Evolutionary conservation across 768 basidiomycete genomes (phyloP), one percentile per base, ranked within the genome.

Genomic region (Boletus insuetus): DNA sequence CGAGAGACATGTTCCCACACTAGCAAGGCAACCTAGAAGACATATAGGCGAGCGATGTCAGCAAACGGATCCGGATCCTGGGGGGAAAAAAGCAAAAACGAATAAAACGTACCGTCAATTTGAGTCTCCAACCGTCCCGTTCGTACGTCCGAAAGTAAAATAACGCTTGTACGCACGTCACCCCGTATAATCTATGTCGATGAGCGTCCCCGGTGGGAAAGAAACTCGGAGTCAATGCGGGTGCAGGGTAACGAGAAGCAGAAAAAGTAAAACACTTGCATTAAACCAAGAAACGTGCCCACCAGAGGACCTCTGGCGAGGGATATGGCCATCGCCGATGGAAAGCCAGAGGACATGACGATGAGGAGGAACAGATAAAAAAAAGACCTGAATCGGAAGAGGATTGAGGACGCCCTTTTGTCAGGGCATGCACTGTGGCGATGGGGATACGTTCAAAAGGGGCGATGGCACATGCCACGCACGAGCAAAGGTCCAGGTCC

Each of bases 121-220:
- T 69, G 26, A 69, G 64, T 24, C 54, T 49, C 46, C 44, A 20
- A 12, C 31, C 6, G 24, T 69, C 67, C 2, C 46, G 44, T 3
- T 54, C 55, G 53, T 69, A 69, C 0, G 61, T 69, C 12, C 48
- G 58, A 19, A 65, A 70, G 54, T 69, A 69, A 20, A 64, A 70
- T 22, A 70, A 62, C 6, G 66, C 57, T 34, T 69, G 67, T 41
- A 58, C 56, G 54, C 66, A 69, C 7, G 66, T 68, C 6, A 66
- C 49, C 13, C 69, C 69, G n/a, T 70, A 69, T 3, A 70, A 48
- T 20, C 68, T 69, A 35, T 16, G 20, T 8, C 7, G 4, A 19
- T 39, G 17, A 13, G 14, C 17, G 17, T 16, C 17, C 8, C 12
- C 34, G 14, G 14, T 35, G 34, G 14, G 4, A 29, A 38, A 57